These are phyloP conservation scores for Testicularia cyperi DNA, from an alignment of 1,284 basidiomycete species.

Conservation along the genomic window DNA sequence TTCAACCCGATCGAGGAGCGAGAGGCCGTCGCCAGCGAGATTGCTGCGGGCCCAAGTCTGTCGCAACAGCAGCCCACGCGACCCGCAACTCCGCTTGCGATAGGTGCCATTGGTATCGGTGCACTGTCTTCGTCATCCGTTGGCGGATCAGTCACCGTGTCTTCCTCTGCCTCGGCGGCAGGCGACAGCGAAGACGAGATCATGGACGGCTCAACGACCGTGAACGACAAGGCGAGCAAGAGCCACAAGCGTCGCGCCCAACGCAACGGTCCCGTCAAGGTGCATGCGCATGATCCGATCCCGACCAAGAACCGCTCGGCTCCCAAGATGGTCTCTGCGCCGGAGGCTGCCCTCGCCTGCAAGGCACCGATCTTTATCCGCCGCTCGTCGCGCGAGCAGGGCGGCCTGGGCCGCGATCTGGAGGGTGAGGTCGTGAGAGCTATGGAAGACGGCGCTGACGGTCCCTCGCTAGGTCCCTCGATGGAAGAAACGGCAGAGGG, in stretches of 20 bases:
- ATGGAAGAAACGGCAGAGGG: slow-evolving; percentile 15
- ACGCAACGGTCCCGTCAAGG: slow-evolving; percentile 29
- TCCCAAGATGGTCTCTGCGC: slow-evolving; percentile 20
- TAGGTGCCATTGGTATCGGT: too few relatives aligned
- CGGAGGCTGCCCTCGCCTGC: slow-evolving; percentile 24
- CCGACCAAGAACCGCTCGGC: slow-evolving; percentile 12
- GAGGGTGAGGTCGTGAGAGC: slow-evolving; percentile 46
- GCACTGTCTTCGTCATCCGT: slow-evolving; percentile 1
- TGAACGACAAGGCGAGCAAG: slow-evolving; percentile 5
- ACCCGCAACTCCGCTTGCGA: not conserved
- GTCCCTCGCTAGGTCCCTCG: slow-evolving; percentile 22
- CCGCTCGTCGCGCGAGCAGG: slow-evolving; percentile 47
- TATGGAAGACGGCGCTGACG: slow-evolving; percentile 30
- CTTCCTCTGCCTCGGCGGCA: slow-evolving; percentile 1
- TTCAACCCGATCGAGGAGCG: slow-evolving; percentile 35
- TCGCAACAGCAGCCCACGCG: not conserved
- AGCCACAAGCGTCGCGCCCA: slow-evolving; percentile 20
- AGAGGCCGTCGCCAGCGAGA: slow-evolving; percentile 22
- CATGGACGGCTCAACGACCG: not conserved
- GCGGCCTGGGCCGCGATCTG: slow-evolving; percentile 50
- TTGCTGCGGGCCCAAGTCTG: slow-evolving; percentile 2
- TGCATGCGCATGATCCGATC: slow-evolving; percentile 20
- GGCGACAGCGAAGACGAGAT: slow-evolving; percentile 21
- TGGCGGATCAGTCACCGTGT: slow-evolving; percentile 1
- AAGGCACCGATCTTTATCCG: slow-evolving; percentile 42